Evolutionary conservation across 192 early-diverging fungal species (phyloP), one percentile per base, ranked within the genome.

Genomic region (Entomortierella chlamydospora): DNA sequence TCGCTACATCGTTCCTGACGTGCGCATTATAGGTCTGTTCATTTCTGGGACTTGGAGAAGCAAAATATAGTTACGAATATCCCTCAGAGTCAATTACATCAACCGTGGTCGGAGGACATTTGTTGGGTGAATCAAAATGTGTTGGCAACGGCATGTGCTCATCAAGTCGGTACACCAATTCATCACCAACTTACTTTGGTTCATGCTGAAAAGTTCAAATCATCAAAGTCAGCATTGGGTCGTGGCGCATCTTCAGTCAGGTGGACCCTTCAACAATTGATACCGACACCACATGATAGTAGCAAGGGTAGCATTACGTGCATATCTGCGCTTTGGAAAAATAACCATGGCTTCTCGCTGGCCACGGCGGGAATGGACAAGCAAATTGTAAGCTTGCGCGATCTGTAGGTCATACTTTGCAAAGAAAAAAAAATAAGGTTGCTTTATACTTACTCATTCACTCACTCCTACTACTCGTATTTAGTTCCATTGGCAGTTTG

Each of bases 91-190:
- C 41, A 55, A 1, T 31, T 70, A 30, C 61, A 66, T 26, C 61
- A 66, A 33, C 76, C 76, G 1, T 79, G 76, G 76, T 57, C 68
- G 25, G 76, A 79, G 42, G 76, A 70, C n/a, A 66, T 79, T 45
- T 79, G 76, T 57, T 79, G 76, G 76, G 76, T 70, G 23, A 66
- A 68, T 2, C 31, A 53, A 39, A 79, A 79, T 50, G 55, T 50
- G 2, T 42, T 79, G 22, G 76, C 76, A 1, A 53, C 70, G 15
- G 68, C 76, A 1, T 61, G 62, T 26, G 68, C 68, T 8, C 45
- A 49, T 23, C 70, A 79, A 49, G 68, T 64, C 23, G 67, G 67
- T n/a, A 58, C 69, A 0, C 30, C 54, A 0, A 15, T 54, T 15
- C 50, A 59, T 10, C 68, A 70, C 15, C 68, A 79, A 50, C 29